phyloP scores from a whole-genome alignment of 2,329 filamentous ascomycete species.

The Ophiostoma ulmi region DNA sequence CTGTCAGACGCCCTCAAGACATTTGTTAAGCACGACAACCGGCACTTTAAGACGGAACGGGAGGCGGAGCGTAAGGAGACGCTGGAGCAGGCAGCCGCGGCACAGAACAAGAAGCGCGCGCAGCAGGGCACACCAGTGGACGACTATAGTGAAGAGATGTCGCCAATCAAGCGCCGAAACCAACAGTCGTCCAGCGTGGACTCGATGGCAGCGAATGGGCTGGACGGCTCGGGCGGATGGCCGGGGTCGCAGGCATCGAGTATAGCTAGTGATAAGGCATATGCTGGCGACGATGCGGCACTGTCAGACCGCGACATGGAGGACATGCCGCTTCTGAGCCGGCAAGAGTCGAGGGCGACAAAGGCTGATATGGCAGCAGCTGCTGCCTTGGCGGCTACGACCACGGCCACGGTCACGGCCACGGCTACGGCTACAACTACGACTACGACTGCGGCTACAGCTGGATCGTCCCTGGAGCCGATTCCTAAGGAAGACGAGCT shows the following conservation, averaged over 20 bases:
- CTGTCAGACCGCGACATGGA: conserved; percentile 34
- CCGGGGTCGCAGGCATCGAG: conserved; percentile 30
- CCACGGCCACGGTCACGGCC: background rate
- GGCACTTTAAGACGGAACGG: conserved; percentile 34
- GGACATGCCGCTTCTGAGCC: conserved; percentile 22
- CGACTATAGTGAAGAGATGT: conserved; percentile 29
- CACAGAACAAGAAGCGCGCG: conserved; percentile 28
- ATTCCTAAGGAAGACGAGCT: background rate
- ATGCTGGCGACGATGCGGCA: background rate
- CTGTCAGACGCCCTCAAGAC: conserved; percentile 33
- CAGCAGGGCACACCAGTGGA: conserved; percentile 22
- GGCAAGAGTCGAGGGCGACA: background rate
- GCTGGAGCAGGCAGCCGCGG: conserved; percentile 25
- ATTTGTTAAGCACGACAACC: conserved; percentile 37
- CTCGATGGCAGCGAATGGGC: conserved; percentile 37
- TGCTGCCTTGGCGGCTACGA: background rate
- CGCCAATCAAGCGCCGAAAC: conserved; percentile 39
- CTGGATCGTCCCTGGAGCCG: background rate
- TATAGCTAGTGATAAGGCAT: background rate
- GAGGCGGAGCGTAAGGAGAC: conserved; percentile 24
- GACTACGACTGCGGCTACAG: too few species aligned
- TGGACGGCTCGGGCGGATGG: too few species aligned
- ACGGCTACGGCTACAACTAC: background rate
- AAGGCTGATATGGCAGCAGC: background rate
- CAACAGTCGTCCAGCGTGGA: conserved; percentile 41